Conservation (phyloP, 2,329 filamentous ascomycete species). For the Arthrobotrys pseudoclavata region DNA sequence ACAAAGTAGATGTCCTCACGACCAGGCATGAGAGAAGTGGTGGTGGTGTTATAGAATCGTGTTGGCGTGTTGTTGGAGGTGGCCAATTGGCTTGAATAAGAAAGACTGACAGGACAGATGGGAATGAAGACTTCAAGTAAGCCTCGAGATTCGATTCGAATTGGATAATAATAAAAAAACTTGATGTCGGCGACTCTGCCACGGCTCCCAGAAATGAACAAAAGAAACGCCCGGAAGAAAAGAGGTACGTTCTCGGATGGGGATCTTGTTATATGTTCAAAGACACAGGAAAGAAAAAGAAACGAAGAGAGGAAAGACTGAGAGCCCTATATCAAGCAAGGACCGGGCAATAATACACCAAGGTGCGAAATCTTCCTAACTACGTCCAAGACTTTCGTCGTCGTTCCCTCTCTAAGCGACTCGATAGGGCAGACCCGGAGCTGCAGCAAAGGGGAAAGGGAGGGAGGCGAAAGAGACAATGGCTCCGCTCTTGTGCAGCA, state of each 20-base stretch:
- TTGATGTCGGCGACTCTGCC: conserved; percentile 43
- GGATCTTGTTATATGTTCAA: conserved; percentile 47
- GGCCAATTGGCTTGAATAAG: conserved; percentile 31
- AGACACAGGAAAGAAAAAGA: conserved; percentile 31
- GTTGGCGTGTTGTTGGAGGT: conserved; percentile 57
- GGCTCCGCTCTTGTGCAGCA: conserved; percentile 58
- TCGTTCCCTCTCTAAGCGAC: conserved; percentile 60
- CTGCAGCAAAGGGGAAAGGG: conserved; percentile 56
- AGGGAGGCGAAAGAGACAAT: conserved; percentile 59
- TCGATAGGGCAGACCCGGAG: conserved; percentile 60
- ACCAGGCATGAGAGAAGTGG: conserved; percentile 45
- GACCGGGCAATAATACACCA: conserved; percentile 48
- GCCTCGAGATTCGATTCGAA: conserved; percentile 21
- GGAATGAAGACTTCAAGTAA: conserved; percentile 11
- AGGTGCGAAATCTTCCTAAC: conserved; percentile 38
- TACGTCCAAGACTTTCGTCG: conserved; percentile 38
- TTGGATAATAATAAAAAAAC: conserved; percentile 21
- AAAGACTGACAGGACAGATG: conserved; percentile 21
- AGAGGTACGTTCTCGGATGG: conserved; percentile 14
- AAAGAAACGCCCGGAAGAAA: conserved; percentile 18
- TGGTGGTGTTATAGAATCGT: conserved; percentile 14
- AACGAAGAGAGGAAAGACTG: conserved; percentile 24
- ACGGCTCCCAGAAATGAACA: conserved; percentile 24
- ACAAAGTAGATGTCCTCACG: conserved; percentile 39
- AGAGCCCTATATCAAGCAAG: conserved; percentile 37